A percentile compares a stretch with the other conserved stretches of the same genome.
These are phyloP conservation scores for Solanum pimpinellifolium DNA, from an alignment of 257 asterid species.

Conservation along the genomic window DNA sequence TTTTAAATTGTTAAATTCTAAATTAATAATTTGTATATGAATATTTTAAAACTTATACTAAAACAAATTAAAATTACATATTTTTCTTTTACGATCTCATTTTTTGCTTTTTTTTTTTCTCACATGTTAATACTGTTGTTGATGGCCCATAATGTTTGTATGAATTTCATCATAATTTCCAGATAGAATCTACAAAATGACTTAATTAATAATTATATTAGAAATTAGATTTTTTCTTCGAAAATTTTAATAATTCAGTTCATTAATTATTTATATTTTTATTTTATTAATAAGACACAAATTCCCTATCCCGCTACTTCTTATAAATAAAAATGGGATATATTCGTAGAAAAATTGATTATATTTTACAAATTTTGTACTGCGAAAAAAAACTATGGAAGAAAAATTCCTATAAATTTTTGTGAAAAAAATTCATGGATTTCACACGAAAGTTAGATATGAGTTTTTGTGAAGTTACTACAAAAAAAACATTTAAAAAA, in stretches of 20 bases:
- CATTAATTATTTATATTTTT: neutral
- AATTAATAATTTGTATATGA: too few relatives aligned
- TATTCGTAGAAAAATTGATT: neutral
- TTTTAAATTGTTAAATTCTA: too few relatives aligned
- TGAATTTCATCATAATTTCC: neutral
- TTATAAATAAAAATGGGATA: neutral
- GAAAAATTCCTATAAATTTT: neutral
- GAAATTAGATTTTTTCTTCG: neutral
- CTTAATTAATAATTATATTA: neutral
- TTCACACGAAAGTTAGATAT: neutral
- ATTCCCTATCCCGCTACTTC: neutral
- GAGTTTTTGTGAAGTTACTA: neutral
- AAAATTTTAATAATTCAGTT: neutral
- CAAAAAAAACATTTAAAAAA: neutral
- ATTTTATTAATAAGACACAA: neutral
- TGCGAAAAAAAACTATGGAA: neutral
- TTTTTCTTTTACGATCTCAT: neutral
- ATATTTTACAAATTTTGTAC: neutral
- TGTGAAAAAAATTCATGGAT: neutral
- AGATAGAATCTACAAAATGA: neutral
- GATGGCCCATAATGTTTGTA: neutral
- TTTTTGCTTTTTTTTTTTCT: neutral
- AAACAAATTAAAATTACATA: too few relatives aligned
- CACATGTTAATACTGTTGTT: neutral
- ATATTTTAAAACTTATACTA: too few relatives aligned